Conservation (phyloP, 1,139 yeast genomes). For the Geotrichum candidum region DNA sequence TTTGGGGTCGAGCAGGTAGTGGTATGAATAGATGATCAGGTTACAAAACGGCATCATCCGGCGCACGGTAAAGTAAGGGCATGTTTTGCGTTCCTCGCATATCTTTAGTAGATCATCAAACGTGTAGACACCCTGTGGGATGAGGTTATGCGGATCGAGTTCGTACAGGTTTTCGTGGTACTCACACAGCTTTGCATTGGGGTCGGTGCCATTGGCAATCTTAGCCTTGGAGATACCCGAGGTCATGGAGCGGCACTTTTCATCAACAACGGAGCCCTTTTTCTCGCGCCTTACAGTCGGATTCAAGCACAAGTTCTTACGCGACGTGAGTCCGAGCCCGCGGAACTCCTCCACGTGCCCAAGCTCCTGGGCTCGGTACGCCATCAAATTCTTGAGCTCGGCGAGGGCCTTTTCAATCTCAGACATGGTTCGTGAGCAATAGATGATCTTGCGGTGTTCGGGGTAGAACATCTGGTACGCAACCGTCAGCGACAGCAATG, state of each 20-base stretch:
- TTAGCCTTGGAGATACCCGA: conserved; percentile 78
- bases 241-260: conserved; percentile 88
- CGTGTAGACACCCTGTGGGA: conserved; percentile 91
- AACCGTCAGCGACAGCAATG: conserved; percentile 80
- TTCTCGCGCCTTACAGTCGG: conserved; percentile 83
- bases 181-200: conserved; percentile 61
- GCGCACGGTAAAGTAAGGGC: conserved; percentile 96
- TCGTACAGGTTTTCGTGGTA: conserved; percentile 86
- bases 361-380: conserved; percentile 68
- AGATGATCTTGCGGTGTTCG: conserved; percentile 87
- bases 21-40: conserved; percentile 91
- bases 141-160: conserved; percentile 76
- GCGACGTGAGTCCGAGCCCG: conserved; percentile 87
- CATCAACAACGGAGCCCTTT: conserved; percentile 93
- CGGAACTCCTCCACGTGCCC: conserved; percentile 79
- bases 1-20: conserved; percentile 91
- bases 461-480: conserved; percentile 96
- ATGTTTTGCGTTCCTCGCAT: conserved; percentile 71
- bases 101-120: conserved; percentile 75
- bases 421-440: conserved; percentile 99
- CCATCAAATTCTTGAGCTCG: conserved; percentile 88
- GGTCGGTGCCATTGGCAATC: conserved; percentile 52
- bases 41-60: conserved; percentile 97
- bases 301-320: conserved; percentile 89
- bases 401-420: conserved; percentile 96